Conservation (phyloP, 2,329 filamentous ascomycete species). For the Sporothrix pseudoabietina region DNA sequence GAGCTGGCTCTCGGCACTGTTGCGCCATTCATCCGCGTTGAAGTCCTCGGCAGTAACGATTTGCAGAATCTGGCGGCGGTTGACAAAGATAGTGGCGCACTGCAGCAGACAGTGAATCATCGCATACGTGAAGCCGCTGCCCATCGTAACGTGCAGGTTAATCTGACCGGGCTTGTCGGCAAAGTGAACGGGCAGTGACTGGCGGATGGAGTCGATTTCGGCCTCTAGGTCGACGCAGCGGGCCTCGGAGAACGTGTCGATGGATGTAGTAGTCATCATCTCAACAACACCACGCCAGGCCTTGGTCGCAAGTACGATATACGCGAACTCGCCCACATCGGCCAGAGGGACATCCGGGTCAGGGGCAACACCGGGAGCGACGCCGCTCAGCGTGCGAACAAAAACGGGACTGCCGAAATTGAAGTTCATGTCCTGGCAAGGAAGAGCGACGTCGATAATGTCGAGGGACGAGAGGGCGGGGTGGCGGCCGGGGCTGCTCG, state of each 20-base stretch:
- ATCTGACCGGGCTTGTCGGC: conserved; percentile 64
- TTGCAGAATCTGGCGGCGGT: conserved; percentile 61
- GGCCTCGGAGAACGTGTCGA: conserved; percentile 57
- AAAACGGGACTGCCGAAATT: conserved; percentile 62
- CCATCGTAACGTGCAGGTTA: conserved; percentile 65
- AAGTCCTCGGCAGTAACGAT: conserved; percentile 57
- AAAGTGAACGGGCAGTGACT: conserved; percentile 60
- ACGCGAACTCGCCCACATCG: conserved; percentile 63
- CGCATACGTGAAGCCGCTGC: conserved; percentile 63
- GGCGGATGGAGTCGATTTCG: conserved; percentile 59
- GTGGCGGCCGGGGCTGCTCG: conserved; percentile 62
- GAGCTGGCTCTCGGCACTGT: conserved; percentile 52
- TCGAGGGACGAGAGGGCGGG: conserved; percentile 59
- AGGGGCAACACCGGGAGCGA: conserved; percentile 44
- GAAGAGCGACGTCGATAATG: conserved; percentile 58
- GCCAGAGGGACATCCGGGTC: conserved; percentile 46
- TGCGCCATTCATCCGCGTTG: conserved; percentile 56
- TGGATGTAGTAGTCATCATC: conserved; percentile 59
- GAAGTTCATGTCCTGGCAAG: conserved; percentile 64
- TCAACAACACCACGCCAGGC: conserved; percentile 64
- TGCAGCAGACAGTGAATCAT: conserved; percentile 65
- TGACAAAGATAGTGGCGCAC: conserved; percentile 63
- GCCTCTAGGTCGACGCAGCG: conserved; percentile 54
- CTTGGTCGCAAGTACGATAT: conserved; percentile 62
- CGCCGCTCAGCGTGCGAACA: conserved; percentile 57